Evolutionary conservation across 1,284 basidiomycete species (phyloP).

Genomic region (Marasmius sp.): DNA sequence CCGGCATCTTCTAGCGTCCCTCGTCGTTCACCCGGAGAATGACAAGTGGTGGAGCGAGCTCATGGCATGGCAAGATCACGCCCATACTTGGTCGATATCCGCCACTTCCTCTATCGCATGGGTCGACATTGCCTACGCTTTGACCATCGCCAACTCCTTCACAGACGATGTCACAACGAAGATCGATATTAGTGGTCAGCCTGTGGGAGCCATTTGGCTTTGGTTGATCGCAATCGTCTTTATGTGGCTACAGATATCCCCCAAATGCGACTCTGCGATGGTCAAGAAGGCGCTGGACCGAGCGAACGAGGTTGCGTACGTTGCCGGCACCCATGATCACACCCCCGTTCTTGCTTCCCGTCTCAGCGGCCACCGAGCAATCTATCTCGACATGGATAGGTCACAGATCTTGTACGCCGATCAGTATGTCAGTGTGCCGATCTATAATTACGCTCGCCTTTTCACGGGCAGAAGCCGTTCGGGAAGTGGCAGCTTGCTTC

Average conservation of each 20-base stretch:
- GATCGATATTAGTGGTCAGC: slow-evolving; percentile 25
- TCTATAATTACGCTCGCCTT: slow-evolving; percentile 30
- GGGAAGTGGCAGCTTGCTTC: slow-evolving; percentile 21
- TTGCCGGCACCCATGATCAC: slow-evolving; percentile 5
- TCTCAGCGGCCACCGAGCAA: not conserved
- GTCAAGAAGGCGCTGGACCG: slow-evolving; percentile 20
- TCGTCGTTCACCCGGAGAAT: slow-evolving; percentile 35
- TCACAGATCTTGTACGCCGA: slow-evolving; percentile 1
- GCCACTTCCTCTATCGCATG: slow-evolving; percentile 31
- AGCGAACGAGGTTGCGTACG: slow-evolving; percentile 19
- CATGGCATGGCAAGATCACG: slow-evolving; percentile 26
- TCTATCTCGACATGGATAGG: slow-evolving; percentile 1
- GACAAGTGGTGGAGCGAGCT: slow-evolving; percentile 34
- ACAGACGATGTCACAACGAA: slow-evolving; percentile 16
- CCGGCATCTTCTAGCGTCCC: slow-evolving; percentile 28
- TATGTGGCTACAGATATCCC: slow-evolving; percentile 33
- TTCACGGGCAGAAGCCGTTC: slow-evolving; percentile 22
- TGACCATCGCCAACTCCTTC: slow-evolving; percentile 30
- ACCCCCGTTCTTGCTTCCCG: slow-evolving; percentile 12
- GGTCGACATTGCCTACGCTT: slow-evolving; percentile 34
- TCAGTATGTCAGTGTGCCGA: slow-evolving; percentile 23
- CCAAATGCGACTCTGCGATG: slow-evolving; percentile 27
- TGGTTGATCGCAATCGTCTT: slow-evolving; percentile 36
- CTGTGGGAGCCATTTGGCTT: slow-evolving; percentile 30
- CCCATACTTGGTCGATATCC: slow-evolving; percentile 33